Conservation (phyloP, 2,329 filamentous ascomycete genomes). For the Pseudogymnoascus sp. region DNA sequence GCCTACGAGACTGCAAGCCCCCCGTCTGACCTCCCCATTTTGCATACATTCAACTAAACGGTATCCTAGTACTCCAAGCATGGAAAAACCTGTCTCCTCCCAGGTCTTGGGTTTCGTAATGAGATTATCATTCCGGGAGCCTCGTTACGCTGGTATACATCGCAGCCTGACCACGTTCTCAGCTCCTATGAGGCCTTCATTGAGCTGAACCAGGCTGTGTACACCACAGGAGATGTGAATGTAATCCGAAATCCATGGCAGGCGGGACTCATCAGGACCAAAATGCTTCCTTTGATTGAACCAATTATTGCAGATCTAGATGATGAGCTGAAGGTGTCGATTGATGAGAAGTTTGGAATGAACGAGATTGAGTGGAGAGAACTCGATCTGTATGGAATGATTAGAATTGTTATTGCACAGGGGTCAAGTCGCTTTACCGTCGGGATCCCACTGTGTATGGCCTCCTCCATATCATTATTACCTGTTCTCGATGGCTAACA, state of each 20-base stretch:
- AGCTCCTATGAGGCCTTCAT: constrained; percentile 30
- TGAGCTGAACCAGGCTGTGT: constrained; percentile 32
- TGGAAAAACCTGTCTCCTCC: constrained; percentile 35
- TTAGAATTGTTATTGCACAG: constrained; percentile 23
- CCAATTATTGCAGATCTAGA: constrained; percentile 22
- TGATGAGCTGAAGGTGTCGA: constrained; percentile 21
- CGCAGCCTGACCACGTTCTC: constrained; percentile 33
- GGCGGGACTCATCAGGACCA: constrained; percentile 19
- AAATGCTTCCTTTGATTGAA: constrained; percentile 17
- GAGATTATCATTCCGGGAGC: constrained; percentile 36
- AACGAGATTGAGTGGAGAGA: constrained; percentile 22
- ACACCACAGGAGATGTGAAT: constrained; percentile 31
- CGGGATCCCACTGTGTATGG: constrained; percentile 24
- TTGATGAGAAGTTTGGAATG: constrained; percentile 21
- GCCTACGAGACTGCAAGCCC: constrained; percentile 25
- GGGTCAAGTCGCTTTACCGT: constrained; percentile 27
- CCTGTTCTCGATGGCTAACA: background rate
- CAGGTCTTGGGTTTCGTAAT: constrained; percentile 32
- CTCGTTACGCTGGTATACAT: constrained; percentile 33
- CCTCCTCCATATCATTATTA: constrained; percentile 11
- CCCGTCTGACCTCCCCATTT: background rate
- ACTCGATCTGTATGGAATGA: constrained; percentile 20
- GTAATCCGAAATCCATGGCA: constrained; percentile 32
- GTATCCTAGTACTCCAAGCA: constrained; percentile 33
- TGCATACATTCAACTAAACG: background rate